Evolutionary conservation across 805 yeast species (phyloP), one percentile per base, ranked within the genome.

Genomic region (Teunomyces atbi): DNA sequence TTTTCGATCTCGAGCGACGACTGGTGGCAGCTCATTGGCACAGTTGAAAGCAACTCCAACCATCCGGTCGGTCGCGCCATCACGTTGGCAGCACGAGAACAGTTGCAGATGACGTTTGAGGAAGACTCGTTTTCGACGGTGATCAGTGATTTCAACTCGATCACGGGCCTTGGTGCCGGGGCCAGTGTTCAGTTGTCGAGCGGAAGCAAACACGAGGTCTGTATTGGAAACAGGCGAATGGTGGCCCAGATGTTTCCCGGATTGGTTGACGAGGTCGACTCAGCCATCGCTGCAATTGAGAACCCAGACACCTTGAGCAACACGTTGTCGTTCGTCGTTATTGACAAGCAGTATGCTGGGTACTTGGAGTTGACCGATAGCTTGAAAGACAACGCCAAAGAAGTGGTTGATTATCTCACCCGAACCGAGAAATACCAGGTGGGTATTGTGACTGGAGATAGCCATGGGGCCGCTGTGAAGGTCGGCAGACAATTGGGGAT

Each of bases 371-470:
- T 92, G 10, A 65, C 74, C 4, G 99, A 94, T 64, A 67, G 76
- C 10, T 57, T 90, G 16, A 86, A 88, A 52, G 69, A 76, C 1
- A 88, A 87, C 51, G 81, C 96, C 0, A 66, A 63, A 26, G 75
- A 73, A 2, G 84, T 89, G 0, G 69, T 94, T 12, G 65, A 73
- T 20, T 76, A 79, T 50, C 69, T 94, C 41, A 64, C 59, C 43
- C 66, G 66, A 42, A 54, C 60, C 1, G 66, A 71, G 38, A 84
- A 85, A 0, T 78, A 81, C 53, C 70, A 75, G 7, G 83, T 90
- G 8, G 96, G 89, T 6, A 82, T 94, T 81, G 87, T 94, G 2
- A 89, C 96, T 1, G 99, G 99, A 33, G 99, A 94, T 63, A 79
- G 82, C 46, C 61, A 60, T 5, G 68, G 67, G 19, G 81, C 86